Evolutionary conservation across 108 stramenopile species (phyloP).

Genomic region (Schizochytrium sp.): DNA sequence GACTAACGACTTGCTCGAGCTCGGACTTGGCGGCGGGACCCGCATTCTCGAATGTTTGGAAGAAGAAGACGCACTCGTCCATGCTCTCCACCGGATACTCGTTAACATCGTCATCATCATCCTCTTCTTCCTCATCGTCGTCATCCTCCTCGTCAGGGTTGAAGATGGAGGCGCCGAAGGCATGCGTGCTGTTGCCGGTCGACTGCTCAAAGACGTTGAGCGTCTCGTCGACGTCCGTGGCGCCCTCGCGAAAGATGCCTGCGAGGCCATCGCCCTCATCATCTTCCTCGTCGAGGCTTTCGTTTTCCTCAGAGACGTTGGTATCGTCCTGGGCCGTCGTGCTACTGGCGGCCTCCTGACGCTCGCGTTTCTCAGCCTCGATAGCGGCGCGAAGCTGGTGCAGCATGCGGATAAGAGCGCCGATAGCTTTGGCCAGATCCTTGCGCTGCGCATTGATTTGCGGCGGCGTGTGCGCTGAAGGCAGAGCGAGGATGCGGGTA

Average conservation of each 20-base stretch:
- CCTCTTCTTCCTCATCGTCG: neutral
- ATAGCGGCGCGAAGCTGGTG: neutral
- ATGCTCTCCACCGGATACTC: neutral
- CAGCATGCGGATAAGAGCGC: neutral
- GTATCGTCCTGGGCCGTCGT: neutral
- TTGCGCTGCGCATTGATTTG: neutral
- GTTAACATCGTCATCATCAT: neutral
- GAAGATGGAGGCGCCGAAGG: neutral
- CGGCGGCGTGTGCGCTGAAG: neutral
- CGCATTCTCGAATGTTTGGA: neutral
- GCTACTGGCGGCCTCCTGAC: neutral
- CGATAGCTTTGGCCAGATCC: neutral
- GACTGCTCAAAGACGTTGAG: neutral
- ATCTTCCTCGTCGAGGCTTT: neutral
- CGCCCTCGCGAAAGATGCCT: neutral
- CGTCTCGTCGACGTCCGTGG: neutral
- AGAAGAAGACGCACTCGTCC: neutral
- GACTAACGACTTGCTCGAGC: neutral
- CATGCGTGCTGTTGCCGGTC: neutral
- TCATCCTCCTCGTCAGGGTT: neutral
- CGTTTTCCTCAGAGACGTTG: neutral
- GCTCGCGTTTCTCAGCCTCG: neutral
- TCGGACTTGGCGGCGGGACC: neutral
- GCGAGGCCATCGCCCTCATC: neutral
- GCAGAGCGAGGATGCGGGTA: neutral